Evolutionary conservation across 352 stramenopile species (phyloP).

Genomic region (Phytophthora syringae): DNA sequence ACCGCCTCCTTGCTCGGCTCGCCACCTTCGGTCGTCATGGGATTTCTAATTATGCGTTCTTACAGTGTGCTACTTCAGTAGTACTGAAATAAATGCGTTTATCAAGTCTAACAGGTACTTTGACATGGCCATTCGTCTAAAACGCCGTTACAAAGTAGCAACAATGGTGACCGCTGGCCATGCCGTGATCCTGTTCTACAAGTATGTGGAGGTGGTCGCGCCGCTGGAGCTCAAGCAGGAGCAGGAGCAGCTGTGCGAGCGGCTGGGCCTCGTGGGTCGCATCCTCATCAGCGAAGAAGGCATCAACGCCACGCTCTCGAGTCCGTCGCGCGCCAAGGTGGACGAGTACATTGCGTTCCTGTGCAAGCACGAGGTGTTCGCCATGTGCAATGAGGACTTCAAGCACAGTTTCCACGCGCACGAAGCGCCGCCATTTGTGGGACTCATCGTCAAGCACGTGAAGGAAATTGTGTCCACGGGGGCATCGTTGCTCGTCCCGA

Average conservation of each 20-base stretch:
- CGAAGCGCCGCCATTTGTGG: slow-evolving; percentile 53
- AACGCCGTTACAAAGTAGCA: neutral
- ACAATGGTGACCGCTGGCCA: slow-evolving; percentile 41
- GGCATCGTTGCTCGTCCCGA: slow-evolving; percentile 56
- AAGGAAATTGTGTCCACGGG: slow-evolving; percentile 83
- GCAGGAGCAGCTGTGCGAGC: slow-evolving; percentile 60
- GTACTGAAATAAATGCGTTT: neutral
- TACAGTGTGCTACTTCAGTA: neutral
- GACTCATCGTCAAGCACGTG: slow-evolving; percentile 77
- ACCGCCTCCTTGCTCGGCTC: slow-evolving; percentile 21
- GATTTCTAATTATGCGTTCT: slow-evolving; percentile 3
- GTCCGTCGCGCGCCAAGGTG: slow-evolving; percentile 43
- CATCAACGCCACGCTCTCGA: slow-evolving; percentile 85
- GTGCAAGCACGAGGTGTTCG: slow-evolving; percentile 53
- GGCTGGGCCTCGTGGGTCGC: slow-evolving; percentile 66
- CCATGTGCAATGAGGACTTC: slow-evolving; percentile 73
- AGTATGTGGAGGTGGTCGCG: slow-evolving; percentile 61
- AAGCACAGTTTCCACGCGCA: slow-evolving; percentile 67
- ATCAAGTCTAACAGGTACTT: too few relatives aligned
- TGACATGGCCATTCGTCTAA: slow-evolving; percentile 36
- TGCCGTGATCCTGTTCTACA: slow-evolving; percentile 82
- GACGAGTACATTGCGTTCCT: slow-evolving; percentile 75
- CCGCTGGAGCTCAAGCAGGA: slow-evolving; percentile 48
- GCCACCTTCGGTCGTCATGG: slow-evolving; percentile 18
- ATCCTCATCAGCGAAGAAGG: slow-evolving; percentile 84